Percentiles rank a stretch among this genome's conserved stretches.
Conservation (phyloP, 169 alveolate genomes). For the Plasmodium vinckei region DNA sequence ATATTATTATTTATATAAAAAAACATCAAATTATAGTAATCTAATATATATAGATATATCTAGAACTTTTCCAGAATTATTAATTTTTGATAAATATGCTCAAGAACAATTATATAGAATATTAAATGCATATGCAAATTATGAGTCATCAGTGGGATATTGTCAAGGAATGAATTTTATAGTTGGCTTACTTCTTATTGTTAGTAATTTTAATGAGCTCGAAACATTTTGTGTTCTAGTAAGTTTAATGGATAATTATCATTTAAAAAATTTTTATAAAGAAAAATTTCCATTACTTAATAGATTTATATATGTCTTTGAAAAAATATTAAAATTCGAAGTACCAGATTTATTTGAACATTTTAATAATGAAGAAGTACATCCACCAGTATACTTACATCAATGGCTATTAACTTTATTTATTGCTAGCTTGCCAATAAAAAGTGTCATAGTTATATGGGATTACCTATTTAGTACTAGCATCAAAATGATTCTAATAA, state of each 20-base stretch:
- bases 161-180: constrained; percentile 92
- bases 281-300: constrained; percentile 80
- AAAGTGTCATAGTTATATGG: constrained; percentile 82
- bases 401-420: constrained; percentile 81
- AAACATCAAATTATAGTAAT: constrained; percentile 71
- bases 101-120: constrained; percentile 85
- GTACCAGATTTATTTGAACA: constrained; percentile 80
- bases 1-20: constrained; percentile 65
- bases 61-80: constrained; percentile 81
- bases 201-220: constrained; percentile 78
- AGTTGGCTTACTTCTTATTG: constrained; percentile 86
- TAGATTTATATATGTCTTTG: constrained; percentile 77
- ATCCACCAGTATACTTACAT: constrained; percentile 81
- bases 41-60: constrained; percentile 81
- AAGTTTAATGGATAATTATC: constrained; percentile 77
- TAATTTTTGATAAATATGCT: constrained; percentile 80
- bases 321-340: constrained; percentile 68
- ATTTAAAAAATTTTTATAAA: constrained; percentile 79
- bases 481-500: constrained; percentile 58
- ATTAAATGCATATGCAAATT: constrained; percentile 86
- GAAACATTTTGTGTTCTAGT: constrained; percentile 84
- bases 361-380: constrained; percentile 79
- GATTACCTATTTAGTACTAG: constrained; percentile 76
- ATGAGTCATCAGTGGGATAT: constrained; percentile 86
- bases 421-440: constrained; percentile 80